Base-by-base conservation (phyloP, 1,284 basidiomycete genomes). In the Apiotrichum gamsii region DNA sequence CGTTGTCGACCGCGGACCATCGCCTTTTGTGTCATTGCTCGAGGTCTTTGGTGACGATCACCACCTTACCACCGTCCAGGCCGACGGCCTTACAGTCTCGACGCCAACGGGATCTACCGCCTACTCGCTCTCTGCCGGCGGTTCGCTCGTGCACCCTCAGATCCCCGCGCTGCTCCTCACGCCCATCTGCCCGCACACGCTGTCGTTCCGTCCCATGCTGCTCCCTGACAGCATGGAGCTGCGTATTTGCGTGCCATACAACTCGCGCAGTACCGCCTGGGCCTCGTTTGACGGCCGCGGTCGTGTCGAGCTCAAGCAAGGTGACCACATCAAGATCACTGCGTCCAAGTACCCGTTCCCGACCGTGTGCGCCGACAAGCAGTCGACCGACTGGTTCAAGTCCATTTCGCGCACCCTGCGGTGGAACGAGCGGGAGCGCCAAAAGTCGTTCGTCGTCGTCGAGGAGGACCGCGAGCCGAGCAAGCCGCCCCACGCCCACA, bases 11-110 rank as follows among this genome's bases (percentile, higher is more conserved):
- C 82, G 95, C 45, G 95, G 95, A 10, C 95, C 95, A 19, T 96
- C 90, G 69, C 95, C 95, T 5, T 99, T 93, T 72, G 93, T 99
- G 66, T 93, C 88, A 62, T 76, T 93, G 62, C 76, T 99, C 49
- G 95, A 99, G 72, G 78, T 99, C 14, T 99, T 98, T 63, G 94
- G 94, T 90, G 95, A 99, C 64, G 94, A 99, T 60, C 90, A 97
- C 69, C 95, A 98, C 75, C 84, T 99, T 80, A 99, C 95, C 1
- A 99, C 95, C 0, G 95, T 97, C 1, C 95, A 98, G 74, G 95
- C 94, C 0, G 95, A 99, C 65, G 95, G 95, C 3, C 75, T 99
- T 21, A 93, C 88, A 25, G 86, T 98, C 14, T 87, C 95, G 2
- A 99, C 94, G 0, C 94, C 94, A 2, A 98, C 94, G 0, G 94